Base-by-base conservation (phyloP, 2,329 filamentous ascomycete species). In the Lasiodiplodia sp. region DNA sequence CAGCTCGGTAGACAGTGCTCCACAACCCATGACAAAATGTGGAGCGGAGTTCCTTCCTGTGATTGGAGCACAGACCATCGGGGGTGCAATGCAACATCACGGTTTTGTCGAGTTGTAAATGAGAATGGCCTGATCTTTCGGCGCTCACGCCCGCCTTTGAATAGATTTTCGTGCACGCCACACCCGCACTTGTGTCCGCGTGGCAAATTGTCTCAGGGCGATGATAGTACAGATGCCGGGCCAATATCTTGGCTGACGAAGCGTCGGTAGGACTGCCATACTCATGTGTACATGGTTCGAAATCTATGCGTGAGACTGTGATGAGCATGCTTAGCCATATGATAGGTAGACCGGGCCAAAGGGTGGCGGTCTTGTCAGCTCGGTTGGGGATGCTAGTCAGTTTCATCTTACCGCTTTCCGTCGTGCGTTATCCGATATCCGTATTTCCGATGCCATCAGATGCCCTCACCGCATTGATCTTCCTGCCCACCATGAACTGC, bases 121-220 rank as follows among this genome's bases (percentile, higher is more conserved):
- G 21, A 44, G 25, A 47, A 60, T 60, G 56, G 56, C n/a, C 56
- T 60, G 56, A 60, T 60, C 28, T 44, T 28, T 60, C 56, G 56
- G 56, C 8, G 3, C 12, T 12, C 21, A 16, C 25, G n/a, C 40
- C 21, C 5, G 7, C 5, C 21, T 44, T 44, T 18, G 40, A 34
- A 8, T n/a, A 3, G 16, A 44, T 18, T 18, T 2, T n/a, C 14
- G 40, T 14, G 8, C 16, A 18, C 40, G 7, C 18, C 40, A 14
- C 16, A 18, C 40, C 18, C 40, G 40, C 16, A 8, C 3, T 44
- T 5, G 16, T 6, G 40, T 44, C 14, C 18, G 16, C 40, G 40
- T 16, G 40, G 18, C 40, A 14, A 18, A 44, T 44, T 18, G 3
- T 44, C 40, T 14, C 16, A 2, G 6, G 38, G 18, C 16, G 40